Evolutionary conservation across 164 flowering plant species (phyloP).

Genomic region (Chloranthus sessilifolius): DNA sequence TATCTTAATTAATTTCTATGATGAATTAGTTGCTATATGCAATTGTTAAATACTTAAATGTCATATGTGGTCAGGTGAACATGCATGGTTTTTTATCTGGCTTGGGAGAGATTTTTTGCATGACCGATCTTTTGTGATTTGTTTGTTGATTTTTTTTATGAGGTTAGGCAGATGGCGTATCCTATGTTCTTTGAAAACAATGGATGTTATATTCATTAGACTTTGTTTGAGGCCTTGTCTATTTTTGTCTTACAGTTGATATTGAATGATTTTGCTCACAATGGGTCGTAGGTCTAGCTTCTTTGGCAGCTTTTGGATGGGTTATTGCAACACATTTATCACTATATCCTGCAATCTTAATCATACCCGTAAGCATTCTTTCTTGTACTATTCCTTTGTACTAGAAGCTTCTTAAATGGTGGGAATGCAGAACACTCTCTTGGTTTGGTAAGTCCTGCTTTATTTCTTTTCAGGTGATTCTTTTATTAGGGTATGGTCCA

Average conservation of each 20-base stretch:
- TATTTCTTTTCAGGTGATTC: constrained; percentile 44
- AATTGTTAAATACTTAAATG: no score
- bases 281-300: constrained; percentile 50
- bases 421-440: not conserved
- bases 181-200: no score
- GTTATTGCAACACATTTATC: constrained; percentile 84
- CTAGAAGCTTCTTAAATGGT: not conserved
- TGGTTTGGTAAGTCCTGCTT: not conserved
- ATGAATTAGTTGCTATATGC: no score
- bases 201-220: no score
- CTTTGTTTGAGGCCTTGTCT: not conserved
- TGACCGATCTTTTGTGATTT: no score
- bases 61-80: no score
- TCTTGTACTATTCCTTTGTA: constrained; percentile 2
- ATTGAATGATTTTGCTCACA: constrained; percentile 5
- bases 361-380: constrained; percentile 62
- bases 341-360: constrained; percentile 72
- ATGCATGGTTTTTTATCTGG: no score
- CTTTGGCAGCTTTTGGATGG: constrained; percentile 98
- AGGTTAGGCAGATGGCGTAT: no score
- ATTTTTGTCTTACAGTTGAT: not conserved
- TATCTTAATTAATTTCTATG: no score
- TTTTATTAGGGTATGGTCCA: constrained; percentile 74
- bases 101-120: no score
- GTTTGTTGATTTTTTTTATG: no score